Base-by-base conservation (phyloP, 1,139 yeast species). In the Insectozyma bohioensis region DNA sequence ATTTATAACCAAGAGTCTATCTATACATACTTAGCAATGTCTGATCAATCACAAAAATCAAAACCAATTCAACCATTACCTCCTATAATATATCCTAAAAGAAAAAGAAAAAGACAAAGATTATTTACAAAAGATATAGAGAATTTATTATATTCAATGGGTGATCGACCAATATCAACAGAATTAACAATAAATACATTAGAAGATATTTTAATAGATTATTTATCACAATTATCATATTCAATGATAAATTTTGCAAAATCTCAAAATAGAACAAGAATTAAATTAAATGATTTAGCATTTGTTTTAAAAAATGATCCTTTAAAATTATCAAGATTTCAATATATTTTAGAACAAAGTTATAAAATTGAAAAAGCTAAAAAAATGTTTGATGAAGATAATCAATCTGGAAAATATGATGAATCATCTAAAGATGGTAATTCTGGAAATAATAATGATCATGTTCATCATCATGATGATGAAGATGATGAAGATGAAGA, bases 231-330 rank as follows among this genome's bases (percentile, higher is more conserved):
- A 48, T 67, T 87, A 5, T 49, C 59, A 12, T 48, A 47, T 16
- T 50, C 52, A 33, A 42, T 54, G 9, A 42, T 51, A 7, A 37
- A 43, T 7, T 54, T 49, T 35, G 61, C 64, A 10, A 46, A 46
- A 29, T 43, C 54, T 11, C 61, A 59, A 12, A 80, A 81, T 28
- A 69, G 95, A 30, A 76, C 76, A 34, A 80, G 94, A 55, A 78
- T 90, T 42, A 83, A 84, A 49, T 81, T 88, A 34, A 95, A 87
- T 41, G 97, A 90, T 54, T 79, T 90, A 61, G 85, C 84, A 46
- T 87, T 87, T 61, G 94, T 87, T 0, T 63, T 90, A 37, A 67
- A 95, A 28, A 77, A 81, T 45, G 97, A 90, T 48, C 85, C 94
- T 1, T 72, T 79, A 36, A 90, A 88, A 52, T 70, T 87, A 31